phyloP scores from a whole-genome alignment of 345 rosid species.

The Mercurialis annua region DNA sequence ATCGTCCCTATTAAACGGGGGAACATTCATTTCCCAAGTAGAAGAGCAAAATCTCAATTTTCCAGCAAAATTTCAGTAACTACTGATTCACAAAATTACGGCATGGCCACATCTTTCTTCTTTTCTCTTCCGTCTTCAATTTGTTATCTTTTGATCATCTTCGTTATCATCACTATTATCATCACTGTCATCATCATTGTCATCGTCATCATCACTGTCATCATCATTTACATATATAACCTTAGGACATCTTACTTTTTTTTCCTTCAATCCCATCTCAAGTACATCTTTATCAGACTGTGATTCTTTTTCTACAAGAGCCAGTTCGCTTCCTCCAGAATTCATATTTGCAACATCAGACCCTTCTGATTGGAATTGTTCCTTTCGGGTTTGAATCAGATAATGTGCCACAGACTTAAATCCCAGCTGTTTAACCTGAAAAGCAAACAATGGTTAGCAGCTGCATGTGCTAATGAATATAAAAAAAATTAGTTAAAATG shows the following conservation, averaged over 20 bases:
- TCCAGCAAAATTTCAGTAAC: no score
- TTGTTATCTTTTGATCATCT: background rate
- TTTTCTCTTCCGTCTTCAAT: background rate
- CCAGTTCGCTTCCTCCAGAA: constrained; percentile 1
- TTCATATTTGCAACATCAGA: constrained; percentile 10
- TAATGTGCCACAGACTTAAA: constrained; percentile 41
- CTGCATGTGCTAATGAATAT: background rate
- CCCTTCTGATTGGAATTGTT: constrained; percentile 4
- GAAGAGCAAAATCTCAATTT: no score
- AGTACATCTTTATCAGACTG: background rate
- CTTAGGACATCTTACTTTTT: background rate
- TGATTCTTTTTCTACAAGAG: background rate
- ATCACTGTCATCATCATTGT: background rate
- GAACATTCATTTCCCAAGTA: no score
- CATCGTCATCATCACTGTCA: background rate
- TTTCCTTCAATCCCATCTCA: constrained; percentile 6
- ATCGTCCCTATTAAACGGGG: no score
- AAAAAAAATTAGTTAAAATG: no score
- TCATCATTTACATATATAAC: background rate
- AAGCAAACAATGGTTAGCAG: background rate
- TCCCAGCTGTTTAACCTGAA: constrained; percentile 31
- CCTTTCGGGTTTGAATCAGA: constrained; percentile 32
- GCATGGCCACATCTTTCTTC: background rate
- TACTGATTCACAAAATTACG: background rate
- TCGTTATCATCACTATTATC: background rate